Evolutionary conservation across 202 grass and related monocot species (phyloP).

Genomic region (Schoenoplectus tabernaemontani): DNA sequence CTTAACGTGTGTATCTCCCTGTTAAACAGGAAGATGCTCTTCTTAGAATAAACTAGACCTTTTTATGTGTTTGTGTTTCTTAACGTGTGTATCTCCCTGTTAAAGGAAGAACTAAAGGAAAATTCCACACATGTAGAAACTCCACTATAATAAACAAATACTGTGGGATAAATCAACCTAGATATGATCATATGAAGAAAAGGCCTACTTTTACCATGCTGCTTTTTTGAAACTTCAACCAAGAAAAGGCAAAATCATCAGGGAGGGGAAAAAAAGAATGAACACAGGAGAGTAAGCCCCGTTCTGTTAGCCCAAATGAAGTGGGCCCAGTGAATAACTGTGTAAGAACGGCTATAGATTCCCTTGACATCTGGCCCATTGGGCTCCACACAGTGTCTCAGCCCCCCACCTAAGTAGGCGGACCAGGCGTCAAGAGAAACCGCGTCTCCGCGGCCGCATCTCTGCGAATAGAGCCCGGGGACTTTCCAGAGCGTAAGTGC

Average conservation of each 20-base stretch:
- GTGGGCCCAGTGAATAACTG: conserved; percentile 22
- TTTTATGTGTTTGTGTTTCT: no score
- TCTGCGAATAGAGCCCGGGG: conserved; percentile 24
- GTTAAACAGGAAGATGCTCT: no score
- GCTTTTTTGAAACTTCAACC: no score
- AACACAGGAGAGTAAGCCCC: conserved; percentile 23
- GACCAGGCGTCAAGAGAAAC: not conserved
- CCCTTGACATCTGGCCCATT: not conserved
- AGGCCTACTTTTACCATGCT: no score
- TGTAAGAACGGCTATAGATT: conserved; percentile 8
- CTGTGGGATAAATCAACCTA: no score
- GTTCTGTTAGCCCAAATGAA: conserved; percentile 21
- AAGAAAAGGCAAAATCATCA: not conserved
- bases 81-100: no score
- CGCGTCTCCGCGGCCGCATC: conserved; percentile 16
- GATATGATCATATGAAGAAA: no score
- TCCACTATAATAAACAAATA: no score
- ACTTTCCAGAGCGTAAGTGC: conserved; percentile 20
- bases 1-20: no score
- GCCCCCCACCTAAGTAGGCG: not conserved
- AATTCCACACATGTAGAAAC: no score
- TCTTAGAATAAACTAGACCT: no score
- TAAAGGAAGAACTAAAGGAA: no score
- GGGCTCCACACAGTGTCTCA: conserved; percentile 16
- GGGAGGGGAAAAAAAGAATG: not conserved